A percentile compares a stretch with the other conserved stretches of the same genome.
Evolutionary conservation across 2,329 filamentous ascomycete genomes (phyloP).

Genomic region (Ophiostoma piceae): DNA sequence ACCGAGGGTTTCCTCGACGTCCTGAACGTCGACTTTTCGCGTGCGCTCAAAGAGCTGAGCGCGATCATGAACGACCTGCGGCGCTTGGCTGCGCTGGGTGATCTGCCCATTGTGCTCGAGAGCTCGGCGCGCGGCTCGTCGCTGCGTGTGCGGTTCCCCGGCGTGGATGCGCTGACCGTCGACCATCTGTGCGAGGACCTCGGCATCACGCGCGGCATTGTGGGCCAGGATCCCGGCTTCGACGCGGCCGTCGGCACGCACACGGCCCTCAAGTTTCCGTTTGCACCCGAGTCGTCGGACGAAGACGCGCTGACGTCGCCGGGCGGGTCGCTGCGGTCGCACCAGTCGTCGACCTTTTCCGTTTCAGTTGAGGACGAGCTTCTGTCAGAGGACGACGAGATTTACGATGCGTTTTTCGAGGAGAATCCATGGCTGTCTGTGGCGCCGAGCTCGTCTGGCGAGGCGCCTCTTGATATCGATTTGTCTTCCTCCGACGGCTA

Average conservation of each 20-base stretch:
- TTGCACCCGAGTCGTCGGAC: constrained; percentile 54
- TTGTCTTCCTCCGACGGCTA: constrained; percentile 38
- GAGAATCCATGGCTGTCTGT: constrained; percentile 41
- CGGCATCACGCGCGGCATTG: constrained; percentile 71
- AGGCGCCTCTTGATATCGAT: neutral
- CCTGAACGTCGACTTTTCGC: constrained; percentile 81
- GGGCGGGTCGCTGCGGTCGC: constrained; percentile 45
- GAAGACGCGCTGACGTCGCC: constrained; percentile 39
- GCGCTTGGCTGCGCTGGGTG: constrained; percentile 68
- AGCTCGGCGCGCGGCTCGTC: constrained; percentile 49
- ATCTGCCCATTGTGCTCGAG: constrained; percentile 75
- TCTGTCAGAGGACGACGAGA: constrained; percentile 33
- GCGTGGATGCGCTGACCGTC: constrained; percentile 77
- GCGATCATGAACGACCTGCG: constrained; percentile 76
- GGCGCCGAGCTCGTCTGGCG: constrained; percentile 29
- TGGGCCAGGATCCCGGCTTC: constrained; percentile 73
- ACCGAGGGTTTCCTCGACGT: constrained; percentile 78
- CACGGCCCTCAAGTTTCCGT: constrained; percentile 78
- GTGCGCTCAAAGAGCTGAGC: constrained; percentile 76
- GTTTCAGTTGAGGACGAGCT: constrained; percentile 17
- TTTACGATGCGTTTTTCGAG: constrained; percentile 26
- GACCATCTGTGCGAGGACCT: constrained; percentile 81
- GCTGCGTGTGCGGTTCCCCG: constrained; percentile 81
- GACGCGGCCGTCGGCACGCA: constrained; percentile 60
- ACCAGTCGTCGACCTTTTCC: constrained; percentile 27